Conservation (phyloP, 164 flowering plant species). For the Aristolochia contorta region DNA sequence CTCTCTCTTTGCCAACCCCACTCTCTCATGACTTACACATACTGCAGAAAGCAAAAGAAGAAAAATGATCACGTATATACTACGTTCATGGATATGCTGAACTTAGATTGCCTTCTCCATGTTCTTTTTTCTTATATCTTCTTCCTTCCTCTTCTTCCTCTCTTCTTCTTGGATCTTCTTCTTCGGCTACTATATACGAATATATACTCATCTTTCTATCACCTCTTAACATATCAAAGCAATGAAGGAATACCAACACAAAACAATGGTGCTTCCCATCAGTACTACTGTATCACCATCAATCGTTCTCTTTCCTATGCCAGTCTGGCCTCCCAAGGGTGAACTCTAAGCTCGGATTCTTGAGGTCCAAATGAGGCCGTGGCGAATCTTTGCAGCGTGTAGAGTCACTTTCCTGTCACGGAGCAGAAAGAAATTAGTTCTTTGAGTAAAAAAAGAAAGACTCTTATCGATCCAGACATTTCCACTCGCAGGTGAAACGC, state of each 20-base stretch:
- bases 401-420: conserved; percentile 27
- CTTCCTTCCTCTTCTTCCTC: not conserved
- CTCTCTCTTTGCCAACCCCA: not conserved
- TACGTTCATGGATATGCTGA: not conserved
- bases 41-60: not conserved
- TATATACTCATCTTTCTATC: not conserved
- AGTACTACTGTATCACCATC: not conserved
- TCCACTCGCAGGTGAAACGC: conserved; percentile 1
- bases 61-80: not conserved
- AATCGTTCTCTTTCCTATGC: conserved; percentile 33
- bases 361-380: conserved; percentile 21
- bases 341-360: conserved; percentile 66
- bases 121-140: not conserved
- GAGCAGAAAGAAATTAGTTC: not conserved
- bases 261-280: not conserved
- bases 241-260: conserved; percentile 7
- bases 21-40: conserved; percentile 1
- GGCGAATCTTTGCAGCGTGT: conserved; percentile 15
- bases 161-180: not conserved
- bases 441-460: not conserved
- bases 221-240: conserved; percentile 3
- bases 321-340: conserved; percentile 70
- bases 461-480: not conserved
- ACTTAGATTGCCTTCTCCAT: not conserved
- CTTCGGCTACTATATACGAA: not conserved